Percentiles rank a stretch among this genome's conserved stretches.
phyloP scores from a whole-genome alignment of 2,329 filamentous ascomycete genomes.

The Penicillium sp. region DNA sequence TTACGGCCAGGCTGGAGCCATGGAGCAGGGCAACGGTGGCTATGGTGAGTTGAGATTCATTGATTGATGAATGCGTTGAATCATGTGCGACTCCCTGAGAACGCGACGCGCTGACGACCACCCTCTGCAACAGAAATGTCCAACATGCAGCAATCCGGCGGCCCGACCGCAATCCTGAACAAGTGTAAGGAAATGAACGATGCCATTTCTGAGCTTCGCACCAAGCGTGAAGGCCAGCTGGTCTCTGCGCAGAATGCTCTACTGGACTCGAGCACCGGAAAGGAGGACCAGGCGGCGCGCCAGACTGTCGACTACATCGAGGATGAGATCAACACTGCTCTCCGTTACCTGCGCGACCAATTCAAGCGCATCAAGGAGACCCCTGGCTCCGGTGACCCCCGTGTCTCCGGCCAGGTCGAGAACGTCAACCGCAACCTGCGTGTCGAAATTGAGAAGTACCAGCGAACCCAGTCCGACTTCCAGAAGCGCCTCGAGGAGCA shows the following conservation, averaged over 20 bases:
- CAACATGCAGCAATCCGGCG: slow-evolving; percentile 38
- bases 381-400: slow-evolving; percentile 67
- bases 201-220: slow-evolving; percentile 71
- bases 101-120: slow-evolving; percentile 7
- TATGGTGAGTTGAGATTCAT: slow-evolving; percentile 33
- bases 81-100: not conserved
- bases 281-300: slow-evolving; percentile 62
- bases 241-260: slow-evolving; percentile 66
- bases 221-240: slow-evolving; percentile 48
- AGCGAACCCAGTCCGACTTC: slow-evolving; percentile 75
- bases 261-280: slow-evolving; percentile 70
- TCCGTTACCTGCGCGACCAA: slow-evolving; percentile 73
- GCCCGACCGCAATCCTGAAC: slow-evolving; percentile 77
- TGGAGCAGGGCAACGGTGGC: slow-evolving; percentile 35
- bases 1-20: slow-evolving; percentile 30
- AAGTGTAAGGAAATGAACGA: slow-evolving; percentile 77
- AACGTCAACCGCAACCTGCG: slow-evolving; percentile 77
- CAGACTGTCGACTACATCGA: slow-evolving; percentile 70
- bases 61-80: too few relatives aligned
- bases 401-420: slow-evolving; percentile 76
- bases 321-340: slow-evolving; percentile 76
- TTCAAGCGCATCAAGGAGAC: slow-evolving; percentile 80
- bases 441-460: slow-evolving; percentile 75
- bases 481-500: slow-evolving; percentile 76
- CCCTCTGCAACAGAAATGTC: slow-evolving; percentile 42